Evolutionary conservation across 1,284 basidiomycete genomes (phyloP).

Genomic region (Phlebopus sp.): DNA sequence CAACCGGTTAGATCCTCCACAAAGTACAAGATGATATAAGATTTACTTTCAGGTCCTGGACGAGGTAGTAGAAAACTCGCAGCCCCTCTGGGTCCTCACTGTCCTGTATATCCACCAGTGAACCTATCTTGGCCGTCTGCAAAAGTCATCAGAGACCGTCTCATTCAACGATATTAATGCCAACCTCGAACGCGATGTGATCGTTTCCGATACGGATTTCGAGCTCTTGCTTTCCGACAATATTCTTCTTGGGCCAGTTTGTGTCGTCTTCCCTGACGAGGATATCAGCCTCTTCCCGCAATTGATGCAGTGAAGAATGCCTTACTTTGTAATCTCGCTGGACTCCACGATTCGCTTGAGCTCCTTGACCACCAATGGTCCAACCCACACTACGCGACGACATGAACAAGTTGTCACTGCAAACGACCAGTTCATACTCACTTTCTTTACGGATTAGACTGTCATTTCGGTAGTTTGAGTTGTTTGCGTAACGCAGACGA

Average conservation of each 20-base stretch:
- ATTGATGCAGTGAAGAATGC: neutral
- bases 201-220: slow-evolving; percentile 94
- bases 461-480: slow-evolving; percentile 98
- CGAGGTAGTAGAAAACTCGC: slow-evolving; percentile 98
- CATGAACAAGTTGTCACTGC: slow-evolving; percentile 2
- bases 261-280: slow-evolving; percentile 88
- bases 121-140: slow-evolving; percentile 97
- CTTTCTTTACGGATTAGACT: slow-evolving; percentile 98
- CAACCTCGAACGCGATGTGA: slow-evolving; percentile 95
- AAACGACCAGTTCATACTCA: slow-evolving; percentile 41
- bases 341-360: slow-evolving; percentile 92
- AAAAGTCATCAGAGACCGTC: neutral
- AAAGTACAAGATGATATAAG: neutral
- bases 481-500: slow-evolving; percentile 96
- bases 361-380: slow-evolving; percentile 88
- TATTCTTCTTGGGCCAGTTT: slow-evolving; percentile 98
- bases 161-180: slow-evolving; percentile 22
- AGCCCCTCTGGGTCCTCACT: slow-evolving; percentile 97
- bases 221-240: slow-evolving; percentile 96
- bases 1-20: neutral
- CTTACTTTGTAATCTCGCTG: slow-evolving; percentile 93
- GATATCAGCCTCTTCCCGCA: slow-evolving; percentile 1
- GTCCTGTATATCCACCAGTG: slow-evolving; percentile 94
- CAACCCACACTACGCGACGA: slow-evolving; percentile 80
- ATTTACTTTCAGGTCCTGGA: slow-evolving; percentile 92